A percentile compares a stretch with the other conserved stretches of the same genome.
Evolutionary conservation across 2,329 filamentous ascomycete species (phyloP).

Genomic region (Colletotrichum siamense): DNA sequence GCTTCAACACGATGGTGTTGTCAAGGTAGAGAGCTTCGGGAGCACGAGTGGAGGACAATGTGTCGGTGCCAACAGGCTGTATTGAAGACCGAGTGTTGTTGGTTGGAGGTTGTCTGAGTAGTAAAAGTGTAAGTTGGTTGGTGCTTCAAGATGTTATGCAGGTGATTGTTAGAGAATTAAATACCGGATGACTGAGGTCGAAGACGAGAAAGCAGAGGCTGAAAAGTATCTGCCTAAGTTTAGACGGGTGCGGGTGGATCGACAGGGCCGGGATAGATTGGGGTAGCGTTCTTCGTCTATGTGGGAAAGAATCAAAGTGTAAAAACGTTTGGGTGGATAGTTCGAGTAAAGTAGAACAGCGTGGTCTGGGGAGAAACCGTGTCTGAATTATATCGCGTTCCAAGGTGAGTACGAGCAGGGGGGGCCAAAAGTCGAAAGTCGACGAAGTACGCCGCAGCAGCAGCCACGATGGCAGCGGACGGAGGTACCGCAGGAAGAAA

Average conservation of each 20-base stretch:
- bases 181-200: not conserved
- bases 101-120: not conserved
- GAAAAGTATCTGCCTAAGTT: conserved; percentile 11
- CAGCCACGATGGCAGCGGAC: not conserved
- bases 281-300: not conserved
- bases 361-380: not conserved
- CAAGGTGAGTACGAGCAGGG: not conserved
- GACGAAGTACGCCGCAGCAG: not conserved
- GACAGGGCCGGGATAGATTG: not conserved
- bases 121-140: conserved; percentile 10
- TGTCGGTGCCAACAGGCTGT: not conserved
- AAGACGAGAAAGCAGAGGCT: not conserved
- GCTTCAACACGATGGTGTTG: conserved; percentile 12
- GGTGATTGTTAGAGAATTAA: not conserved
- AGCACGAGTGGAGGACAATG: conserved; percentile 4
- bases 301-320: conserved; percentile 9
- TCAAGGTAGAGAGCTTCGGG: conserved; percentile 11
- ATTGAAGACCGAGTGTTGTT: not conserved
- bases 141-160: not conserved
- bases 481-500: not conserved
- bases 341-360: not conserved
- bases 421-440: not conserved
- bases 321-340: conserved; percentile 13
- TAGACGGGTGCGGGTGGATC: not conserved
- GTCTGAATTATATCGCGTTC: conserved; percentile 17